Evolutionary conservation across 768 basidiomycete genomes (phyloP).

Genomic region (Filobasidium wieringae): DNA sequence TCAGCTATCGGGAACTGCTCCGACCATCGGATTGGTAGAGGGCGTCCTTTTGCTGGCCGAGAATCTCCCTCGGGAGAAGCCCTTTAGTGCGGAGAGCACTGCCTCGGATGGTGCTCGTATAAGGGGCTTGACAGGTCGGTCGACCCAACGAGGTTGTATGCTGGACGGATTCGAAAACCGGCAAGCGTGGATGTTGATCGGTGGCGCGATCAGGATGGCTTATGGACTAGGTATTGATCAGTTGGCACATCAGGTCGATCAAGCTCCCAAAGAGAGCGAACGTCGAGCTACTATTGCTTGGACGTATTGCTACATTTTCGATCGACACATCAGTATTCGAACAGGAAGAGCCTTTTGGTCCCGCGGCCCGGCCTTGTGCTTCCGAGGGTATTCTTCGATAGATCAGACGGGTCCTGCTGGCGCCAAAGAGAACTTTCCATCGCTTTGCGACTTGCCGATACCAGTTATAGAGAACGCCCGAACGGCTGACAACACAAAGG

Average conservation of each 20-base stretch:
- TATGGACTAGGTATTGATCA: constrained; percentile 35
- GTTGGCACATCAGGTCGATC: not conserved
- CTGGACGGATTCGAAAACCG: constrained; percentile 32
- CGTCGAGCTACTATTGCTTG: constrained; percentile 23
- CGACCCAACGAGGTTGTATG: constrained; percentile 11
- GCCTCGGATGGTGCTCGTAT: constrained; percentile 8
- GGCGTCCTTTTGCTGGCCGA: constrained; percentile 33
- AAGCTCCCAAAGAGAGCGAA: not conserved
- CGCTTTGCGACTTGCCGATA: constrained; percentile 14
- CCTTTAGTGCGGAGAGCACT: not conserved
- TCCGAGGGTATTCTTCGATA: constrained; percentile 28
- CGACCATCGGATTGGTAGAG: constrained; percentile 31
- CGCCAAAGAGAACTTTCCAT: constrained; percentile 28
- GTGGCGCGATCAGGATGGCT: constrained; percentile 31
- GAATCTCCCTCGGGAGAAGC: constrained; percentile 26
- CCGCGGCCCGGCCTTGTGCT: constrained; percentile 29
- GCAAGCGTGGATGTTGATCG: constrained; percentile 31
- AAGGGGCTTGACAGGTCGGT: not conserved
- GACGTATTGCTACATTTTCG: constrained; percentile 37
- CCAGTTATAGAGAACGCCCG: too few relatives aligned
- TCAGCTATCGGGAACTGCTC: constrained; percentile 23
- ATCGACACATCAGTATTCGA: constrained; percentile 30
- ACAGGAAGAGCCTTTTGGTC: constrained; percentile 37
- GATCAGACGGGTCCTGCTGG: constrained; percentile 28
- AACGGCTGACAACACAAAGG: constrained; percentile 6